Conservation (phyloP, 495 filamentous ascomycete species). For the Hyphodiscus hymeniophilus region DNA sequence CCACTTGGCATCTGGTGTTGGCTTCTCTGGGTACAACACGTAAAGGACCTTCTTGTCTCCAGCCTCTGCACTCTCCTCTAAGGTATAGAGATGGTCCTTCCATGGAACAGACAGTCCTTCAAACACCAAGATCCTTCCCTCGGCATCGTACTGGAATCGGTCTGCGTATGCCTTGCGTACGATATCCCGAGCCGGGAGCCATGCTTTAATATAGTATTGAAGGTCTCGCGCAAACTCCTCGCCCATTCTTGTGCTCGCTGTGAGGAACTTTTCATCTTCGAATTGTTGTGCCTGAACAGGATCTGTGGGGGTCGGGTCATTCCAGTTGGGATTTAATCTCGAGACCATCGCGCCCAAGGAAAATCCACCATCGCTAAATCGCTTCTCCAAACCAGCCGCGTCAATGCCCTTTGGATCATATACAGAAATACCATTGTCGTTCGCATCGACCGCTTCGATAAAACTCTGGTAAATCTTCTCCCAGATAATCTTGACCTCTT, state of each 20-base stretch:
- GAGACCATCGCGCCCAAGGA: constrained; percentile 75
- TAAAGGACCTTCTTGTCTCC: constrained; percentile 57
- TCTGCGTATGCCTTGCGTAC: constrained; percentile 62
- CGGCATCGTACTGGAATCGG: constrained; percentile 55
- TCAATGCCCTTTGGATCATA: constrained; percentile 61
- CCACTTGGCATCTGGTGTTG: constrained; percentile 68
- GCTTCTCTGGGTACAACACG: constrained; percentile 85
- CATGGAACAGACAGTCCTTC: constrained; percentile 71
- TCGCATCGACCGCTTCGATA: constrained; percentile 91
- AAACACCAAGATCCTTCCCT: constrained; percentile 75
- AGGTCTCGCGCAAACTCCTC: constrained; percentile 75
- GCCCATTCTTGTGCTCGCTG: constrained; percentile 74
- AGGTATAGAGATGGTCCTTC: constrained; percentile 89
- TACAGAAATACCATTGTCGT: constrained; percentile 86
- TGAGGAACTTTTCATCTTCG: constrained; percentile 73
- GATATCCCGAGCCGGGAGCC: constrained; percentile 79
- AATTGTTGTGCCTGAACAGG: constrained; percentile 54
- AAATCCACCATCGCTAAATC: constrained; percentile 74
- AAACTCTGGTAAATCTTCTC: constrained; percentile 88
- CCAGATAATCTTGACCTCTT: constrained; percentile 66
- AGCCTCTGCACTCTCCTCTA: constrained; percentile 56
- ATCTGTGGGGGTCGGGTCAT: constrained; percentile 37
- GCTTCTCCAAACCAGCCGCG: constrained; percentile 61
- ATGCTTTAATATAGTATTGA: constrained; percentile 59
- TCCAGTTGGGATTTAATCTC: constrained; percentile 71